Evolutionary conservation across 2,329 filamentous ascomycete species (phyloP), one percentile per base, ranked within the genome.

Genomic region (Cryphonectria radicalis): DNA sequence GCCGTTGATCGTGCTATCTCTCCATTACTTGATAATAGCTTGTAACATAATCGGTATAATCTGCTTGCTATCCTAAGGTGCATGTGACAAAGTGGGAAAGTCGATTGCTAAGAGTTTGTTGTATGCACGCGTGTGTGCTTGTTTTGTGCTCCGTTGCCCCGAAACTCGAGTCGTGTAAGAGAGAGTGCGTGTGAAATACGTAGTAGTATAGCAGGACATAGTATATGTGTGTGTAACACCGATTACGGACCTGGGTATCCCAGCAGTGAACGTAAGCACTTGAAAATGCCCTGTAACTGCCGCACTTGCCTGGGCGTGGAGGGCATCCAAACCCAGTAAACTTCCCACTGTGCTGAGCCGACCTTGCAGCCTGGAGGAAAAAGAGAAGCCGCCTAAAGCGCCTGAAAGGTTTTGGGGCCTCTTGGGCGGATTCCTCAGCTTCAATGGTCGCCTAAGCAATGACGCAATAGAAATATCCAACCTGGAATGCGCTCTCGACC

Each of bases 391-490:
- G 55, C 55, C 55, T 28, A 59, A 32, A 59, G 55, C 55, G 55
- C 55, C 28, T 59, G 25, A 59, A 28, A 59, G 55, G 28, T 19
- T 59, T 57, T 3, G 28, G 5, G 25, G 25, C 55, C 17, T 32
- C 19, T 32, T 13, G 6, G 46, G 55, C 55, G 55, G 28, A 59
- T 32, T 35, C 28, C 17, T 59, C 55, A 59, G 55, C 55, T 59
- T 59, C 25, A 32, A 59, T 8, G 28, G 55, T 64, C 40, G 62
- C 62, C 62, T 64, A 64, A 43, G 25, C 6, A 64, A 59, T 69
- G 67, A 69, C 60, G 67, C 67, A 57, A 69, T 65, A 3, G 22
- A 65, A 69, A 40, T 17, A 64, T 35, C 22, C 35, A 40, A 42
- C 6, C n/a, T 35, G 28, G 28, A 32, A 19, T 42, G 8, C 53